Evolutionary conservation across 805 yeast species (phyloP).

Genomic region (Candida orba): DNA sequence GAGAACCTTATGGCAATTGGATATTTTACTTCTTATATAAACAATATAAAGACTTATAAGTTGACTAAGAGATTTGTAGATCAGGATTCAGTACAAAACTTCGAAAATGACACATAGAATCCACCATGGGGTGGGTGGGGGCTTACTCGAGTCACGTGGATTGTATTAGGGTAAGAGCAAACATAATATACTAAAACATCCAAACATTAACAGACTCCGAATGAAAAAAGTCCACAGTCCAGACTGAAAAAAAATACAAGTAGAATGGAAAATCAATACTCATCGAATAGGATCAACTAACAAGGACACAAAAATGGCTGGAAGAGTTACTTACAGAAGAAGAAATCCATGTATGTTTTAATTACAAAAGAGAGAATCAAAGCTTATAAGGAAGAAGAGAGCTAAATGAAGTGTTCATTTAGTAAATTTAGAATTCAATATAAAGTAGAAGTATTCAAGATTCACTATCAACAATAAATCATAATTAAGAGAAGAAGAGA

Average conservation of each 20-base stretch:
- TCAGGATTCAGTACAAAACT: too few species aligned
- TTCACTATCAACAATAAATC: too few species aligned
- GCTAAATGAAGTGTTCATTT: too few species aligned
- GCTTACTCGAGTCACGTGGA: neutral
- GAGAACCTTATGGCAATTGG: too few species aligned
- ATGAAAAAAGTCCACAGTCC: too few species aligned
- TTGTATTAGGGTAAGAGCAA: constrained; percentile 6
- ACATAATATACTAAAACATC: neutral
- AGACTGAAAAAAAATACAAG: constrained; percentile 11
- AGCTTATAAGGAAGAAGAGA: neutral
- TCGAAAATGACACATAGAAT: too few species aligned
- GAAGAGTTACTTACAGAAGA: constrained; percentile 98
- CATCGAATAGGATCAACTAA: constrained; percentile 3
- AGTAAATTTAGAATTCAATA: too few species aligned
- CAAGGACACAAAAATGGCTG: constrained; percentile 68
- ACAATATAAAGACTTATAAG: too few species aligned
- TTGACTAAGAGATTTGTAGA: neutral
- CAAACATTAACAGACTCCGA: constrained; percentile 6
- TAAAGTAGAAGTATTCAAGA: too few species aligned
- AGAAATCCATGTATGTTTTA: constrained; percentile 94
- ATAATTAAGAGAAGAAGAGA: too few species aligned
- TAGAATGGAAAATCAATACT: neutral
- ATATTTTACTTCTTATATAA: too few species aligned
- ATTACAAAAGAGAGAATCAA: neutral
- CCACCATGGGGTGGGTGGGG: too few species aligned